Base-by-base conservation (phyloP, 345 rosid species). In the Salix suchowensis region DNA sequence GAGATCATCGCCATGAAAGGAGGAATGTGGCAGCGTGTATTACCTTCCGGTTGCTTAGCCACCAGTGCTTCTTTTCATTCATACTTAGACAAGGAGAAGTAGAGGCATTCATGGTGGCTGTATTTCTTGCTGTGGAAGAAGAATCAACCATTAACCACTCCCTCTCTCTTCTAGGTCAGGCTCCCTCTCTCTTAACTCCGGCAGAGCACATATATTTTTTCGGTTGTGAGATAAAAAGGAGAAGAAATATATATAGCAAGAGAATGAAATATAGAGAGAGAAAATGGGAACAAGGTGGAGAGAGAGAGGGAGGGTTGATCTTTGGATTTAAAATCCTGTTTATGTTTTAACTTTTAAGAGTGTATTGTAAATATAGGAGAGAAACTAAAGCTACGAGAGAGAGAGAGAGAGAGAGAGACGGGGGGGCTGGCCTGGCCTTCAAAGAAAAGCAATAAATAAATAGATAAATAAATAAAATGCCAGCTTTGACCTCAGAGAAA, bases 1-100 rank as follows among this genome's bases (percentile, higher is more conserved):
- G 6, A 10, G 52, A 34, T 24, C 44, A 7, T 23, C n/a, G 4
- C 0, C 14, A 40, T 37, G 3, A 4, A 37, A 8, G 30, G 66
- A 3, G 11, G 42, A 21, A 77, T 21, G 62, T 28, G 21, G 68
- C 37, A n/a, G 68, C 37, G 13, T 4, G 5, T 37, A 28, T 58
- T 78, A 91, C 98, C 97, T 88, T 95, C 73, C 93, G 79, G 82
- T 89, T 91, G 81, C 84, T 91, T 76, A 91, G 92, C 98, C 98
- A 95, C 97, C 97, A 91, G 82, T 86, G 97, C 74, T 85, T 91
- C 83, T 84, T 88, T 61, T 89, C 89, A 76, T 50, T 64, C n/a
- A 70, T 79, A 71, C 74, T 74, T 37, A 79, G 73, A 79, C 66
- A 77, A 16, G 77, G 90, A 73, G 89, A 76, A 73, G 82, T 67